Conservation (phyloP, 257 asterid genomes). For the Penstemon newberryi region DNA sequence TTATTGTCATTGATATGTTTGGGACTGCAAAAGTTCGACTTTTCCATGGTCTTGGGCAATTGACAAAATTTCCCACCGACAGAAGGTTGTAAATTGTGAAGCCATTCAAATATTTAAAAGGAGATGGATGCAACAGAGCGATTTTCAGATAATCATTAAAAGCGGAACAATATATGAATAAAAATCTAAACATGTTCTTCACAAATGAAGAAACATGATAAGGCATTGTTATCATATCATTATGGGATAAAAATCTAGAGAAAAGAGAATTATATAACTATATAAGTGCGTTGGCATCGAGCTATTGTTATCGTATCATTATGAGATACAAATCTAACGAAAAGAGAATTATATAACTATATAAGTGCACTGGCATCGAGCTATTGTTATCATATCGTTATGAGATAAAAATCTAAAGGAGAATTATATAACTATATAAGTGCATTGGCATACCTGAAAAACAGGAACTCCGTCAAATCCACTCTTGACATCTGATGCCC, state of each 20-base stretch:
- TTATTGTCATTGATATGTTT: no score
- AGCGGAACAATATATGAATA: not conserved
- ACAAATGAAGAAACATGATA: not conserved
- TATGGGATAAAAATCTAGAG: not conserved
- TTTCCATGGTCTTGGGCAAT: no score
- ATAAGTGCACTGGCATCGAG: not conserved
- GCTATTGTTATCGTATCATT: no score
- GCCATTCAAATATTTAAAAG: slow-evolving; percentile 18
- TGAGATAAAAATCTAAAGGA: not conserved
- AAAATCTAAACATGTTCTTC: not conserved
- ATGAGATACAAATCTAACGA: not conserved
- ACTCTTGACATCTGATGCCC: slow-evolving; percentile 52
- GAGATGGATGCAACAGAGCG: slow-evolving; percentile 1
- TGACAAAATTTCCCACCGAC: slow-evolving; percentile 2
- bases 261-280: not conserved
- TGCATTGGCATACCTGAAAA: slow-evolving; percentile 63
- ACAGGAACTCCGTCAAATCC: slow-evolving; percentile 99
- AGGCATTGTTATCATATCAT: not conserved
- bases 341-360: not conserved
- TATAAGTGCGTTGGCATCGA: not conserved
- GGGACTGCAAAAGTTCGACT: no score
- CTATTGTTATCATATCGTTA: not conserved
- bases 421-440: not conserved
- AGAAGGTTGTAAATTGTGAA: not conserved
- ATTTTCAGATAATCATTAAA: not conserved